Evolutionary conservation across 257 asterid species (phyloP).

Genomic region (Parsonsia alboflavescens): DNA sequence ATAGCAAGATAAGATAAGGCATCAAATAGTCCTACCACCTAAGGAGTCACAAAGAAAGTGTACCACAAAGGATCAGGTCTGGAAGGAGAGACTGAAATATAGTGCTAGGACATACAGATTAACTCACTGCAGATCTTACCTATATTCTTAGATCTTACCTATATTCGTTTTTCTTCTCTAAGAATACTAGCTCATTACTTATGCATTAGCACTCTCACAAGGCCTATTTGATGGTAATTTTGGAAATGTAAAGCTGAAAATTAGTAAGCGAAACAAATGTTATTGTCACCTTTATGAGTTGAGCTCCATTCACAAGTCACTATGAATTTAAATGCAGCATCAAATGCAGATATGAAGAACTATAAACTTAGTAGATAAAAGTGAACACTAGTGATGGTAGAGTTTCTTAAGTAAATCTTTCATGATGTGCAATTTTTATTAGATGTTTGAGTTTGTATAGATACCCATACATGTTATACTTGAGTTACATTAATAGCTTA

Average conservation of each 20-base stretch:
- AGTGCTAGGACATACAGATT: not conserved
- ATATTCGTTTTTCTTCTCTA: not conserved
- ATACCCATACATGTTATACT: not conserved
- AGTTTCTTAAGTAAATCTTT: slow-evolving; percentile 4
- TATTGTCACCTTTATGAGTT: not conserved
- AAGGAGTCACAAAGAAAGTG: not conserved
- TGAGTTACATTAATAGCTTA: not conserved
- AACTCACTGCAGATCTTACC: not conserved
- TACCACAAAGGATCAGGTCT: not conserved
- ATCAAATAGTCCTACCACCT: too few species aligned
- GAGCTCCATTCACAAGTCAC: slow-evolving; percentile 1
- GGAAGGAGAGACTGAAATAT: not conserved
- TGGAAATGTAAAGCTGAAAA: not conserved
- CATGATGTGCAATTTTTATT: not conserved
- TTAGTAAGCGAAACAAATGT: not conserved
- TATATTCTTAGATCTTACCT: not conserved
- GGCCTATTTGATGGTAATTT: not conserved
- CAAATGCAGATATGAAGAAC: not conserved
- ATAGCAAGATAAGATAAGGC: not conserved
- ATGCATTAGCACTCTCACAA: not conserved
- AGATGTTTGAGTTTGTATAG: not conserved
- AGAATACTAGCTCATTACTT: not conserved
- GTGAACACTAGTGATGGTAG: not conserved
- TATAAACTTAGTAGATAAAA: not conserved
- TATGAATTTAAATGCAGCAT: not conserved